A percentile compares a stretch with the other conserved stretches of the same genome.
These are phyloP conservation scores for Diphasiastrum complanatum DNA, from an alignment of 83 land plant species.

Conservation along the genomic window DNA sequence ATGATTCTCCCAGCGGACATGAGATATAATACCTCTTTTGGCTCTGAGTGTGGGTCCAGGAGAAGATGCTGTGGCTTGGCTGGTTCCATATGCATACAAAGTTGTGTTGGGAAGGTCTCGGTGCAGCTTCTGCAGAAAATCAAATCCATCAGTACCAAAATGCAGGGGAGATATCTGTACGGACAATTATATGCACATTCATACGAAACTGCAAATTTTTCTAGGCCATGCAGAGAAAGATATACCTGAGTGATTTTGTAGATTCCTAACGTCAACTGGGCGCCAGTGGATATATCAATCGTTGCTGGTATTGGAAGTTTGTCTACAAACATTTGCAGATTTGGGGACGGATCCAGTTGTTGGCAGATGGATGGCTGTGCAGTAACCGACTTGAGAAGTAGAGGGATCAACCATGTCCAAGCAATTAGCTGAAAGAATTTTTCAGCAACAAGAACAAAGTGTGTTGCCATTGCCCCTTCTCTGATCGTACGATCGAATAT, in stretches of 20 bases:
- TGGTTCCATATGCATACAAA: conserved; percentile 13
- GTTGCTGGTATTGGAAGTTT: conserved; percentile 8
- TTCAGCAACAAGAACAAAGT: too few relatives aligned
- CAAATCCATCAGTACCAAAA: neutral
- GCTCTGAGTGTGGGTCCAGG: conserved; percentile 20
- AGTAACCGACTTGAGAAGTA: too few relatives aligned
- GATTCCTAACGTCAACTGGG: conserved; percentile 5
- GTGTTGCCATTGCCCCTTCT: too few relatives aligned
- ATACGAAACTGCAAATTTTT: too few relatives aligned
- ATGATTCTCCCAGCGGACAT: conserved; percentile 6
- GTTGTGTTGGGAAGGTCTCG: conserved; percentile 13
- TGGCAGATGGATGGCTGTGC: conserved; percentile 25
- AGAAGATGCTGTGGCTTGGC: conserved; percentile 11
- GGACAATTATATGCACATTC: too few relatives aligned
- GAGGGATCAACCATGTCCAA: too few relatives aligned
- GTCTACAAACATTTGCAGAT: conserved; percentile 19
- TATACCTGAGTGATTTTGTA: conserved; percentile 22
- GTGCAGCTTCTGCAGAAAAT: conserved; percentile 16
- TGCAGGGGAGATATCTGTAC: too few relatives aligned
- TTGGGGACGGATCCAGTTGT: conserved; percentile 15
- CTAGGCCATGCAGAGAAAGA: too few relatives aligned
- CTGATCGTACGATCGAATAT: too few relatives aligned
- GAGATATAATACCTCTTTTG: neutral
- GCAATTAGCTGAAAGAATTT: too few relatives aligned
- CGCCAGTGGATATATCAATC: neutral